Conservation (phyloP, 805 yeast species). For the Teunomyces panamensis region DNA sequence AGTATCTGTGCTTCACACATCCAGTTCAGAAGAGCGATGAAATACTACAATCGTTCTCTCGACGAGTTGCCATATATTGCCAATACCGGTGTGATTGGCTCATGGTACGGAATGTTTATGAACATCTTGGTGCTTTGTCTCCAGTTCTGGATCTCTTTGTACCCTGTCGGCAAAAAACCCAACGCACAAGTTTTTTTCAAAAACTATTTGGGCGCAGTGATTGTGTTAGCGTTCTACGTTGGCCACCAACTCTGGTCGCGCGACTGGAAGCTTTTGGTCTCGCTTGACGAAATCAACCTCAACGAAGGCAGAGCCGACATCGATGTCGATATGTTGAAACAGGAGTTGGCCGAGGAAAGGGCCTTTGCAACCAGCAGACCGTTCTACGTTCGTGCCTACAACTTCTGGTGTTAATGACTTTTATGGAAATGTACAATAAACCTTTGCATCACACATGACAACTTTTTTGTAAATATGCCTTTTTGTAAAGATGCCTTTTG, state of each 20-base stretch:
- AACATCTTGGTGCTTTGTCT: constrained; percentile 26
- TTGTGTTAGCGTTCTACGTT: constrained; percentile 11
- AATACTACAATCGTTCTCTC: constrained; percentile 30
- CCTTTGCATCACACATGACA: too few relatives aligned
- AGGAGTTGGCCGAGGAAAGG: constrained; percentile 16
- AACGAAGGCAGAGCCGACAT: constrained; percentile 9
- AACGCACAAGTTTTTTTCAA: constrained; percentile 11
- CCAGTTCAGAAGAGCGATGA: constrained; percentile 25
- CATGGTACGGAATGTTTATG: constrained; percentile 23
- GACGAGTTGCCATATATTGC: constrained; percentile 55
- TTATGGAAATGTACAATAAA: neutral
- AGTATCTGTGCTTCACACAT: constrained; percentile 21
- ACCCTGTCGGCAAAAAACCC: constrained; percentile 23
- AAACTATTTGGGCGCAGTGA: constrained; percentile 13
- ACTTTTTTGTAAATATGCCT: too few relatives aligned
- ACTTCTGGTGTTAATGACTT: constrained; percentile 15
- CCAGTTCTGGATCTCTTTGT: constrained; percentile 36
- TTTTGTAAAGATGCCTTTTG: too few relatives aligned
- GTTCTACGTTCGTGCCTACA: constrained; percentile 19
- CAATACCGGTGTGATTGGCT: constrained; percentile 42
- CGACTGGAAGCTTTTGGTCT: constrained; percentile 6
- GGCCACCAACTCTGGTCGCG: constrained; percentile 13
- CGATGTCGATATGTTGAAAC: constrained; percentile 10
- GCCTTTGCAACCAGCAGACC: constrained; percentile 16
- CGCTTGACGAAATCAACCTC: constrained; percentile 9